phyloP scores from a whole-genome alignment of 2,329 filamentous ascomycete species.

The Fusarium sp. region DNA sequence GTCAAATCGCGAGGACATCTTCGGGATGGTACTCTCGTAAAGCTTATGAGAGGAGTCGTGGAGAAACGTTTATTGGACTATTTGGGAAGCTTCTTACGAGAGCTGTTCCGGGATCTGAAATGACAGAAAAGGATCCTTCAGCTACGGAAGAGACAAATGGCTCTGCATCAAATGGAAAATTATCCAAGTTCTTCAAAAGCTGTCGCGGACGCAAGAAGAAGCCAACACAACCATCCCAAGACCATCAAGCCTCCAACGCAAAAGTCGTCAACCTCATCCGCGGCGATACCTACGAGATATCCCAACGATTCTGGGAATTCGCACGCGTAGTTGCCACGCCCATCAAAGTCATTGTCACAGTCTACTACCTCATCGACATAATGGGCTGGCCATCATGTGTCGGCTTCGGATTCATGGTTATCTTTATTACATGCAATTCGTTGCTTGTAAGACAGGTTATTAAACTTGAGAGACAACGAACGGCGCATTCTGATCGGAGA shows the following conservation, averaged over 20 bases:
- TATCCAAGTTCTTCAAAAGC: conserved; percentile 30
- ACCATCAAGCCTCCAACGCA: conserved; percentile 78
- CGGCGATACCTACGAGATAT: conserved; percentile 82
- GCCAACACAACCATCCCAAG: conserved; percentile 42
- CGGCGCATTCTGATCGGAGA: conserved; percentile 79
- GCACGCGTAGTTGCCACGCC: conserved; percentile 80
- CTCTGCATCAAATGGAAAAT: background rate
- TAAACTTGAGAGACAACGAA: conserved; percentile 75
- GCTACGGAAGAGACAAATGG: background rate
- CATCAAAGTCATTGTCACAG: conserved; percentile 77
- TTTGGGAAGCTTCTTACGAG: conserved; percentile 54
- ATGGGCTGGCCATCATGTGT: conserved; percentile 83
- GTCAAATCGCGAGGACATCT: conserved; percentile 52
- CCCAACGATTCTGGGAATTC: conserved; percentile 90
- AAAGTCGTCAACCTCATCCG: conserved; percentile 92
- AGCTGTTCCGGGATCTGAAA: conserved; percentile 53
- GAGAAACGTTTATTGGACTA: conserved; percentile 65
- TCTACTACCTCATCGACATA: conserved; percentile 72
- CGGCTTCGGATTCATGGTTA: conserved; percentile 74
- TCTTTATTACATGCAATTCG: conserved; percentile 77
- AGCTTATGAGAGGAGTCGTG: conserved; percentile 83
- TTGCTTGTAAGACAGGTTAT: conserved; percentile 74
- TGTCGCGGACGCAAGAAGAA: conserved; percentile 37
- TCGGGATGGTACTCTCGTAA: conserved; percentile 83
- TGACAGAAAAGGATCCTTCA: conserved; percentile 50